Conservation (phyloP, 2,329 filamentous ascomycete genomes). For the Botrytis galanthina region DNA sequence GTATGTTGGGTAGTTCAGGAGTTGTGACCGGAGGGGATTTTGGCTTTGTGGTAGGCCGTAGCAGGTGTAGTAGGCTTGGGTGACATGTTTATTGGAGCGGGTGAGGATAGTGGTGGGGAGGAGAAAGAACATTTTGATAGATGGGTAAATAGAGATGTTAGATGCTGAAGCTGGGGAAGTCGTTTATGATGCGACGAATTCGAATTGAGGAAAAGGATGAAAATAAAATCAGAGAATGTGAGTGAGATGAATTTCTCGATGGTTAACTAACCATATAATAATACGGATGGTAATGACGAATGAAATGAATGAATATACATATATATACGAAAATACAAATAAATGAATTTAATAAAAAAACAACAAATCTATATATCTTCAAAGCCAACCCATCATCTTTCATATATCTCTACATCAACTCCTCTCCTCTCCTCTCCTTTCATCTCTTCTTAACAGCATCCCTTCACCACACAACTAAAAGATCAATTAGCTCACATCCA, state of each 20-base stretch:
- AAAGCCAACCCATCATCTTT: too few species aligned
- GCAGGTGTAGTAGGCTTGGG: not conserved
- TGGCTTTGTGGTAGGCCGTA: not conserved
- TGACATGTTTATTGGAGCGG: not conserved
- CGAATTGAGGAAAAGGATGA: not conserved
- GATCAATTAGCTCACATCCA: too few species aligned
- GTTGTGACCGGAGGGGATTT: too few species aligned
- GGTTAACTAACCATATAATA: not conserved
- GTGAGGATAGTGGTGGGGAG: not conserved
- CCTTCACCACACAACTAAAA: not conserved
- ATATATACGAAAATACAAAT: not conserved
- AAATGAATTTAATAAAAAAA: not conserved
- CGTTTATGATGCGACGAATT: not conserved
- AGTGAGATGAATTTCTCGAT: not conserved
- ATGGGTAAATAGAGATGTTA: too few species aligned
- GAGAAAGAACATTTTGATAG: not conserved
- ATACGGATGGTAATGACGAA: not conserved
- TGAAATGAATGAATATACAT: too few species aligned
- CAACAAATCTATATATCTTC: not conserved
- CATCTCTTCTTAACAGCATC: not conserved
- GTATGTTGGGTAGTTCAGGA: not conserved
- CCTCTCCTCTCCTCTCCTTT: too few species aligned
- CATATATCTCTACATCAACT: not conserved
- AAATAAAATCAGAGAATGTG: not conserved
- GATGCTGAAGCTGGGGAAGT: not conserved